Base-by-base conservation (phyloP, 768 basidiomycete species). In the Suillus subaureus region DNA sequence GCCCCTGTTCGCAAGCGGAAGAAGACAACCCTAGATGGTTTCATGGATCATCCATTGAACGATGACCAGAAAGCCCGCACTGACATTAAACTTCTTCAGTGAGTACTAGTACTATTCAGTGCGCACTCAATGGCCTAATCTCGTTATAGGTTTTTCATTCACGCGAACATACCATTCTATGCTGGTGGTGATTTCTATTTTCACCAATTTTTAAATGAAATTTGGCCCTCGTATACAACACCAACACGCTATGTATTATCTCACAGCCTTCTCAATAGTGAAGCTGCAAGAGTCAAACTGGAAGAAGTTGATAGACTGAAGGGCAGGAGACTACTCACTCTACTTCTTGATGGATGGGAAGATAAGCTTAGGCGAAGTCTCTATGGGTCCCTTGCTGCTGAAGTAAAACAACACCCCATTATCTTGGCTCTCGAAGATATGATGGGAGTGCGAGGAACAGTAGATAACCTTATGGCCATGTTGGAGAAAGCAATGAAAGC, bases 331-430 rank as follows among this genome's bases (percentile, higher is more conserved):
- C 40, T 62, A 0, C 62, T 77, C 0, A 79, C 75, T 0, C 42
- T 78, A n/a, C n/a, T n/a, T n/a, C n/a, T n/a, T n/a, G n/a, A n/a
- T n/a, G 1, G 78, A 0, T 79, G 77, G 77, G 74, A 79, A 51
- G 75, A 78, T 64, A 4, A 2, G 3, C 21, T 72, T 5, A 61
- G 64, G n/a, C 54, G 67, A 13, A 76, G 72, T 55, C 56, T 78
- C 1, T 78, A 77, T 69, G 73, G 77, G 0, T 58, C 62, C n/a
- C 63, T 79, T 4, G 68, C 66, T 3, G 70, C 68, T 0, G 67
- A 75, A 60, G 70, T 75, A 23, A 67, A 66, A 3, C 33, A 68
- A n/a, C 58, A 68, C 31, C 74, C 76, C 11, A 56, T 71, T 0
- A 63, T 79, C 16, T 62, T 79, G 43, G 62, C 64, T 8, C 66